Base-by-base conservation (phyloP, 805 yeast genomes). In the Candida takata region DNA sequence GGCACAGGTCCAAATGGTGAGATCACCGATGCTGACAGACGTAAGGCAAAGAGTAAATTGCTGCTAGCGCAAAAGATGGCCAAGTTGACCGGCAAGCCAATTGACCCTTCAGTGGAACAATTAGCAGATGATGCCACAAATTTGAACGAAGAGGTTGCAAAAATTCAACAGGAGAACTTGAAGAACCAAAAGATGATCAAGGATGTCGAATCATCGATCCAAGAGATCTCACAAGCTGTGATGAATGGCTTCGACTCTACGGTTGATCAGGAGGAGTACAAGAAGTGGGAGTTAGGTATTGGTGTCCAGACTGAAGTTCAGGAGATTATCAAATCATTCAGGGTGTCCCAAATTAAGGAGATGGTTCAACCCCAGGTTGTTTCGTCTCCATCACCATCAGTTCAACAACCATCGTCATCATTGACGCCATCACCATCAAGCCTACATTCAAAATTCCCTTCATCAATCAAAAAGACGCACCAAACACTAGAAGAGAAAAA, bases 1-100 rank as follows among this genome's bases (percentile, higher is more conserved):
- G 97, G 96, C 2, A 75, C 90, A 8, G 97, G 97, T 2, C 81
- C 86, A 26, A 76, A 81, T 51, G 97, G 97, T 9, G 76, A 77
- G 44, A 71, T 86, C 8, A 87, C 96, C 3, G 95, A 84, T 17
- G 60, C 73, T 7, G 97, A 88, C 54, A 72, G 83, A 40, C 72
- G 82, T 38, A 82, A 83, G 49, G 88, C 88, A 29, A 79, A 74
- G 47, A 77, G 85, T 29, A 80, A 83, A 53, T 88, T 88, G 27
- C 61, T 78, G 39, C 66, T 92, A 47, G 78, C 79, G 43, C 81
- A 86, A 24, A 73, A 95, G 43, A 87, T 90, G 95, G 94, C 95
- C 16, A 85, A 90, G 11, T 68, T 90, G 48, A 88, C 97, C 0
- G 96, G 96, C 2, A 81, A 78, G 49, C 66, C 75, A 11, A 59